Conservation (phyloP, 2,329 filamentous ascomycete species). For the Aspergillus novoparasiticus region DNA sequence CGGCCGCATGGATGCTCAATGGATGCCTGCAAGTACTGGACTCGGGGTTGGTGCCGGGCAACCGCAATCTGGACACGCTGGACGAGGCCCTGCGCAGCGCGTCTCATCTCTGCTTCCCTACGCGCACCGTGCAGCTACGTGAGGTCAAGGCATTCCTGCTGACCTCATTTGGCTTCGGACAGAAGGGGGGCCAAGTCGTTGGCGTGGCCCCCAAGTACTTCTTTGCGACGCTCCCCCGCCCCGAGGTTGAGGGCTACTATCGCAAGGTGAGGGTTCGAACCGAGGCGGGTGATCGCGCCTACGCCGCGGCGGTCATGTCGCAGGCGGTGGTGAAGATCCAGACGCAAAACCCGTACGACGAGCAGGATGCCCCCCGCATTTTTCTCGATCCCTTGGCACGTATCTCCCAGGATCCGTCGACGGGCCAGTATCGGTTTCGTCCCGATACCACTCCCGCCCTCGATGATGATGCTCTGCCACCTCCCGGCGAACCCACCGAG, state of each 20-base stretch:
- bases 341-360: no score
- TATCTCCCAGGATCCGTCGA: no score
- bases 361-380: no score
- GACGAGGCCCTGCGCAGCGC: no score
- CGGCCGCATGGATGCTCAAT: slow-evolving; percentile 99
- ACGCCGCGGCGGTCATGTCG: slow-evolving; percentile 64
- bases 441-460: no score
- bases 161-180: slow-evolving; percentile 98
- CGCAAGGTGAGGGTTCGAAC: slow-evolving; percentile 90
- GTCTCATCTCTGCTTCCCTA: slow-evolving; percentile 75
- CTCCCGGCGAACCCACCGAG: no score
- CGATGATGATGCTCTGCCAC: no score
- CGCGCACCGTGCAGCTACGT: slow-evolving; percentile 92
- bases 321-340: no score
- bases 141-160: slow-evolving; percentile 98
- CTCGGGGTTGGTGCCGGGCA: slow-evolving; percentile 89
- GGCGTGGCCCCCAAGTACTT: slow-evolving; percentile 57
- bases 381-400: no score
- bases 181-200: slow-evolving; percentile 97
- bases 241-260: slow-evolving; percentile 79
- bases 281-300: slow-evolving; percentile 98
- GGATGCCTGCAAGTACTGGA: slow-evolving; percentile 95
- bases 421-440: no score
- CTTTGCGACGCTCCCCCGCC: slow-evolving; percentile 87
- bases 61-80: no score